Evolutionary conservation across 257 asterid species (phyloP).

Genomic region (Fraxinus cuspidata): DNA sequence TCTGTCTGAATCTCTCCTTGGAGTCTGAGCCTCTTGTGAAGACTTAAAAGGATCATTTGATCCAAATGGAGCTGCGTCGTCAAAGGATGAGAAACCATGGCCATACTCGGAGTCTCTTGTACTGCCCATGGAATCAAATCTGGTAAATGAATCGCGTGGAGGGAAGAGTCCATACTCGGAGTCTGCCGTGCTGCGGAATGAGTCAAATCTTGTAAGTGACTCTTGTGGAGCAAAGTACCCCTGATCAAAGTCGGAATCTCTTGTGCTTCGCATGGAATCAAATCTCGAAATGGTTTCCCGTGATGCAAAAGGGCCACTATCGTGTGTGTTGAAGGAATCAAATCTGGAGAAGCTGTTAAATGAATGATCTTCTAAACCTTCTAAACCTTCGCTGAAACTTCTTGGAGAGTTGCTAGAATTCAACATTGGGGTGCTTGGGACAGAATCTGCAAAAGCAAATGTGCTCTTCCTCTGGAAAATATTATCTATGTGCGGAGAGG

Average conservation of each 20-base stretch:
- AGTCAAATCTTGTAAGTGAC: conserved; percentile 66
- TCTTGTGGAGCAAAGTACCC: conserved; percentile 58
- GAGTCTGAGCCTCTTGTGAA: conserved; percentile 61
- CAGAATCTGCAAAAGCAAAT: conserved; percentile 69
- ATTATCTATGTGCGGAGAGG: conserved; percentile 49
- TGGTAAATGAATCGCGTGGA: conserved; percentile 41
- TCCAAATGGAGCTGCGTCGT: conserved; percentile 80
- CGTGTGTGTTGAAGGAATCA: conserved; percentile 61
- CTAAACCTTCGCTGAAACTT: conserved; percentile 47
- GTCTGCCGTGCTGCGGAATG: conserved; percentile 80
- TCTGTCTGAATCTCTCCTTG: conserved; percentile 68
- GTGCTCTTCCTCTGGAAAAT: conserved; percentile 52
- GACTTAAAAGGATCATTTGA: conserved; percentile 64
- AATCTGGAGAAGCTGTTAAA: conserved; percentile 66
- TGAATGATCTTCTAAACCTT: conserved; percentile 46
- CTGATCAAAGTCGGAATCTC: conserved; percentile 74
- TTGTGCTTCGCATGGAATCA: conserved; percentile 73
- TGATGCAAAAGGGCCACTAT: conserved; percentile 53
- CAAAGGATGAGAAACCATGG: conserved; percentile 69
- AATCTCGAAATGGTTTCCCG: conserved; percentile 70
- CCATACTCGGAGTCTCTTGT: conserved; percentile 67
- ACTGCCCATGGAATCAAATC: conserved; percentile 64
- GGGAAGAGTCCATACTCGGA: conserved; percentile 59
- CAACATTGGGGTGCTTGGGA: conserved; percentile 86
- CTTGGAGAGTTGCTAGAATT: conserved; percentile 63